Evolutionary conservation across 2,329 filamentous ascomycete genomes (phyloP).

Genomic region (Scedosporium apiospermum): DNA sequence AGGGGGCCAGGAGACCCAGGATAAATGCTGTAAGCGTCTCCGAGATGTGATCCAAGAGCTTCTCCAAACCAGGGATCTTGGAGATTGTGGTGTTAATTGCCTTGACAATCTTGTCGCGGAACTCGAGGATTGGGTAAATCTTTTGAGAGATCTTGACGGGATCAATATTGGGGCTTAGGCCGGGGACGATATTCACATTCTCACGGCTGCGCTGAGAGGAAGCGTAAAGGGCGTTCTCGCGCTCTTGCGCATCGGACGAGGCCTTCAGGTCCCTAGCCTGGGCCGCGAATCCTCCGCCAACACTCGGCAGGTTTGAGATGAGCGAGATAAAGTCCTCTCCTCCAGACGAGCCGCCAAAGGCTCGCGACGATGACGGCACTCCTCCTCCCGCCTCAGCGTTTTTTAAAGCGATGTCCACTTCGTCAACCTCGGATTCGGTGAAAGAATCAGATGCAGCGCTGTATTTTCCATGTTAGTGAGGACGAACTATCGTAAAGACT

Average conservation of each 20-base stretch:
- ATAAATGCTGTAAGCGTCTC: slow-evolving; percentile 90
- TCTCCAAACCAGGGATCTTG: slow-evolving; percentile 84
- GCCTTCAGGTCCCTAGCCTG: slow-evolving; percentile 57
- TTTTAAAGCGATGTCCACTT: slow-evolving; percentile 65
- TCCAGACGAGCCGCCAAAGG: slow-evolving; percentile 17
- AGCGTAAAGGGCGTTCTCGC: slow-evolving; percentile 35
- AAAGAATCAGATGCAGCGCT: slow-evolving; percentile 71
- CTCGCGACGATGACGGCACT: slow-evolving; percentile 14
- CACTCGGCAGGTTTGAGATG: slow-evolving; percentile 64
- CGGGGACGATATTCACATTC: slow-evolving; percentile 55
- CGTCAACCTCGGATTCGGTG: slow-evolving; percentile 74
- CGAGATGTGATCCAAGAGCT: slow-evolving; percentile 85
- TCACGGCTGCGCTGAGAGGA: slow-evolving; percentile 23
- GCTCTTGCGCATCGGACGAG: slow-evolving; percentile 53
- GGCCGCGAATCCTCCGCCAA: slow-evolving; percentile 54
- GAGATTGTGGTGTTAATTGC: slow-evolving; percentile 76
- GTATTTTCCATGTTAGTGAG: neutral
- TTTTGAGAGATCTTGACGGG: slow-evolving; percentile 65
- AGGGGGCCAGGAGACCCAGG: slow-evolving; percentile 81
- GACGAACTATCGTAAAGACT: too few species aligned
- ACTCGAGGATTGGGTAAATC: slow-evolving; percentile 91
- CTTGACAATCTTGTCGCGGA: slow-evolving; percentile 88
- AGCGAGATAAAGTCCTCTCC: slow-evolving; percentile 58
- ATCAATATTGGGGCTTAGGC: slow-evolving; percentile 69
- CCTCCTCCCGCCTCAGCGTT: slow-evolving; percentile 46